Evolutionary conservation across 352 stramenopile species (phyloP).

Genomic region (Thalassiosira exigua): DNA sequence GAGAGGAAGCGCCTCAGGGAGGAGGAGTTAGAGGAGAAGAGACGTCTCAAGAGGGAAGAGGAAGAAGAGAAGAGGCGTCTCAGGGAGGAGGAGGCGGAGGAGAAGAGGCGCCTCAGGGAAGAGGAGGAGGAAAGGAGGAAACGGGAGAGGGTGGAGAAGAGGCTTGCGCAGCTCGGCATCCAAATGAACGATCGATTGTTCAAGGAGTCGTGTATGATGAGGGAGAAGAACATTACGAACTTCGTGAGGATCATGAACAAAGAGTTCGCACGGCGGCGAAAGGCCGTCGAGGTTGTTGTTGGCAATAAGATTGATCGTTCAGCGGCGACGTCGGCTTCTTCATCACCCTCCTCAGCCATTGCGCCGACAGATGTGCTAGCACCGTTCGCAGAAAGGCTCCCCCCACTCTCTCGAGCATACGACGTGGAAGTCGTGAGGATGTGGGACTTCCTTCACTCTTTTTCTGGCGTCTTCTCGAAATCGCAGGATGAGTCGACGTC

Average conservation of each 20-base stretch:
- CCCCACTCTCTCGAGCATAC: conserved; percentile 68
- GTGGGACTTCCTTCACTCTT: conserved; percentile 84
- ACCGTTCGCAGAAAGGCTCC: conserved; percentile 55
- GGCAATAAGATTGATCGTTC: conserved; percentile 56
- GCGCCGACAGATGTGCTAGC: conserved; percentile 30
- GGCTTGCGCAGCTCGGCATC: conserved; percentile 66
- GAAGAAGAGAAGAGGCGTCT: conserved; percentile 68
- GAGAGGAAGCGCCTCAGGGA: conserved; percentile 10
- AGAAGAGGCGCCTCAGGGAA: conserved; percentile 52
- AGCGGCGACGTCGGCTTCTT: conserved; percentile 7
- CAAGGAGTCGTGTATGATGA: conserved; percentile 78
- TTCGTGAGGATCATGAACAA: conserved; percentile 75
- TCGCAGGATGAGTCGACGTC: conserved; percentile 38
- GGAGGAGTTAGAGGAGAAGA: conserved; percentile 52
- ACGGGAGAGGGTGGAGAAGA: conserved; percentile 70
- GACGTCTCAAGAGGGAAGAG: conserved; percentile 63
- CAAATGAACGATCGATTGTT: conserved; percentile 83
- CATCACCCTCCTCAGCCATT: too few relatives aligned
- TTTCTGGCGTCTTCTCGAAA: conserved; percentile 69
- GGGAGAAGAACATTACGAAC: conserved; percentile 78
- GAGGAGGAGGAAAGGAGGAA: conserved; percentile 77
- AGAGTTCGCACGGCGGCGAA: conserved; percentile 76
- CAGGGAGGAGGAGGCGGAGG: conserved; percentile 36
- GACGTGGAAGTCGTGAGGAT: conserved; percentile 81
- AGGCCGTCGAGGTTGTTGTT: conserved; percentile 73